Percentiles rank a stretch among this genome's conserved stretches.
phyloP scores from a whole-genome alignment of 2,329 filamentous ascomycete genomes.

The Neodidymelliopsis sp. region DNA sequence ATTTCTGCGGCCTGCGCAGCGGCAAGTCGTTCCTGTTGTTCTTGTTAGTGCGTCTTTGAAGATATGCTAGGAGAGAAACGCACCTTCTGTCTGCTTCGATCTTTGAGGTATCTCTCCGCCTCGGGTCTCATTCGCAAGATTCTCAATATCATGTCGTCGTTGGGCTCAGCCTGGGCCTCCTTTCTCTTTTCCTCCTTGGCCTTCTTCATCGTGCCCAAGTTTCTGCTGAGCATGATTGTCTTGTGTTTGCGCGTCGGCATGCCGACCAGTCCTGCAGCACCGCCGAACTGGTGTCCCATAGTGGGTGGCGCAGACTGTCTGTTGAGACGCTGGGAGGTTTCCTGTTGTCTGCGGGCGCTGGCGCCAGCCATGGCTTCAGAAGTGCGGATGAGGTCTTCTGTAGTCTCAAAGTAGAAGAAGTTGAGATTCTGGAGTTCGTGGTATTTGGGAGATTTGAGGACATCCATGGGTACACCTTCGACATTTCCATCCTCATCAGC shows the following conservation, averaged over 20 bases:
- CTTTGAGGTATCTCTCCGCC: slow-evolving; percentile 84
- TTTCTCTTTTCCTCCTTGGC: slow-evolving; percentile 96
- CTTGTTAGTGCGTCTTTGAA: slow-evolving; percentile 5
- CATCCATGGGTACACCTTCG: slow-evolving; percentile 86
- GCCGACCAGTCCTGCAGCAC: slow-evolving; percentile 66
- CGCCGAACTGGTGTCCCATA: slow-evolving; percentile 61
- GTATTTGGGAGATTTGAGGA: slow-evolving; percentile 97
- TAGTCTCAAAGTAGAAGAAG: slow-evolving; percentile 98
- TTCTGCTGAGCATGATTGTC: slow-evolving; percentile 88
- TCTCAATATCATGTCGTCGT: slow-evolving; percentile 95
- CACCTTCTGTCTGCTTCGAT: slow-evolving; percentile 85
- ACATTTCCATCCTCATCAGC: slow-evolving; percentile 86
- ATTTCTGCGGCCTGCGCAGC: slow-evolving; percentile 89
- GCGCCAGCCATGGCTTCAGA: slow-evolving; percentile 95
- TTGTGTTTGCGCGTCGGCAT: slow-evolving; percentile 61
- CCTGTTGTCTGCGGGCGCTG: slow-evolving; percentile 78
- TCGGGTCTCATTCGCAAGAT: slow-evolving; percentile 96
- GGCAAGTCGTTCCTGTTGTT: slow-evolving; percentile 74
- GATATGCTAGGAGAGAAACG: neutral
- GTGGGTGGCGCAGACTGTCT: slow-evolving; percentile 72
- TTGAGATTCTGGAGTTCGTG: slow-evolving; percentile 95
- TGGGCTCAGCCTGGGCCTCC: slow-evolving; percentile 94
- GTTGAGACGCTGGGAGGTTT: slow-evolving; percentile 64
- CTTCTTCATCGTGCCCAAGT: slow-evolving; percentile 93
- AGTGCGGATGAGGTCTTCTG: slow-evolving; percentile 89